Conservation (phyloP, 768 basidiomycete genomes). For the Suillus alpinus region DNA sequence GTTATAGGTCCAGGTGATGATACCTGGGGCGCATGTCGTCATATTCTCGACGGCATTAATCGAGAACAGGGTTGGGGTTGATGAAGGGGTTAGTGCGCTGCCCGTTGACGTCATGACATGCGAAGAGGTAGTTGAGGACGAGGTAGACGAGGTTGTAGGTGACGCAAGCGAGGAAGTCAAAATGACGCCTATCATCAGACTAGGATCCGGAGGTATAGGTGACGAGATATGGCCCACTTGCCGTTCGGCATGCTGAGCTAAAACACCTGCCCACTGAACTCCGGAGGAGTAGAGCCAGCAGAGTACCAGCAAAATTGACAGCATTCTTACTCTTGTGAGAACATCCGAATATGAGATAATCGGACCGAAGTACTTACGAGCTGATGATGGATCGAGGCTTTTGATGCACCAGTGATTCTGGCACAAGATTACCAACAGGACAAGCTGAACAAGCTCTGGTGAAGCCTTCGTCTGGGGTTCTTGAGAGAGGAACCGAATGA, state of each 20-base stretch:
- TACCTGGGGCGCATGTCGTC: conserved; percentile 32
- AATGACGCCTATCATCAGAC: too few relatives aligned
- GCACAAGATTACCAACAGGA: background rate
- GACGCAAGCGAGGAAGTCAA: too few relatives aligned
- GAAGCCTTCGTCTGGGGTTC: background rate
- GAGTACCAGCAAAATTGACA: background rate
- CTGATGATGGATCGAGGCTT: background rate
- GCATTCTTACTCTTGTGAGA: background rate
- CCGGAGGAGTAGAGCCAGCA: background rate
- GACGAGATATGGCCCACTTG: background rate
- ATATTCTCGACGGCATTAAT: conserved; percentile 27
- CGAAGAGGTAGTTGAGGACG: conserved; percentile 8
- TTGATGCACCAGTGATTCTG: background rate
- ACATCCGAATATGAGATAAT: background rate
- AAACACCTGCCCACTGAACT: background rate
- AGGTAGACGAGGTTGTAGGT: conserved; percentile 5
- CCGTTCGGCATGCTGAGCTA: conserved; percentile 2
- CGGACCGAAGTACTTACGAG: background rate
- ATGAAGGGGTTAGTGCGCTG: conserved; percentile 6
- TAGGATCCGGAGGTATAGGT: background rate
- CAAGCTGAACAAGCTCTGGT: background rate
- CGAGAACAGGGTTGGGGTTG: conserved; percentile 14
- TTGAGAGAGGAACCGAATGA: background rate
- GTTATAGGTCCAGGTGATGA: conserved; percentile 39
- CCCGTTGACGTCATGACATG: conserved; percentile 3